Evolutionary conservation across 441 rosid species (phyloP), one percentile per base, ranked within the genome.

Genomic region (Corymbia citriodora): DNA sequence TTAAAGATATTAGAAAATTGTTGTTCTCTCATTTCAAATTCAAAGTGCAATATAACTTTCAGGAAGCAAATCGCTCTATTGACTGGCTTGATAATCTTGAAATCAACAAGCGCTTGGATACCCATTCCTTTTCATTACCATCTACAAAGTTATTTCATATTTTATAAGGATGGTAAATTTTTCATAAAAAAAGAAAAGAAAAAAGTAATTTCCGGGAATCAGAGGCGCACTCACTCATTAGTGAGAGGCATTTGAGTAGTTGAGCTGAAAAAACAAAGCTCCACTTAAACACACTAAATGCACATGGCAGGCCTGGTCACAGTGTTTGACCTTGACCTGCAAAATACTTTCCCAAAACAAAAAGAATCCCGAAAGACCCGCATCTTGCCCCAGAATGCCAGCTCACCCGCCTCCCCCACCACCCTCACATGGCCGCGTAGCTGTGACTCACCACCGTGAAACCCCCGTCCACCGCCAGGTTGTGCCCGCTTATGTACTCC

Each of bases 381-480:
- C 88, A 87, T 53, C 81, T 89, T 55, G 70, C 9, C 23, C 27
- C 7, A 16, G 9, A 55, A 17, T 33, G 74, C 63, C 89, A 83
- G 59, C 50, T 81, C 86, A 59, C 57, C 40, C 33, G 33, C 63
- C 27, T 49, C 16, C 82, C 33, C 36, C 53, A 17, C 33, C 4
- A 16, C 63, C n/a, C 85, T 86, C 55, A 87, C 57, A 87, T 61
- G 89, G 90, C 88, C 40, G 93, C 87, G 88, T 40, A 89, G 74
- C 92, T 55, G 68, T 89, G 93, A 90, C 90, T 94, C 88, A 96
- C 98, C 88, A 95, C 98, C 63, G 97, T 92, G 91, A 93, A 95
- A 17, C 99, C 99, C 12, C 99, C 99, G 89, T 97, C 99, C 92
- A 97, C 95, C 5, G 93, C 96, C 93, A 97, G 92, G 91, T 97